Percentiles rank a stretch among this genome's conserved stretches.
Conservation (phyloP, 495 filamentous ascomycete genomes). For the Coniosporium apollinis region DNA sequence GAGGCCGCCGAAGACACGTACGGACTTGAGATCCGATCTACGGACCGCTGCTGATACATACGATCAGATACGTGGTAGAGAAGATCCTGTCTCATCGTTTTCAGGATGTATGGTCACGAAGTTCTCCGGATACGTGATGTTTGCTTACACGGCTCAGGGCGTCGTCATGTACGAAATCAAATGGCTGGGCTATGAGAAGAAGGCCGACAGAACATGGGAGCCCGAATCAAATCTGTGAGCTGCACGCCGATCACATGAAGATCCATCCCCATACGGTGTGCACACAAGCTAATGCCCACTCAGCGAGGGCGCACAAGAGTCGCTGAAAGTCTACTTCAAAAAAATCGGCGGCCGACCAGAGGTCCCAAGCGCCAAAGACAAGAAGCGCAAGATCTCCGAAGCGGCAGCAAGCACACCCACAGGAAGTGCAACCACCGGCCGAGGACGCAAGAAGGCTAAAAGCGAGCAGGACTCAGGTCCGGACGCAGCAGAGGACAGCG, state of each 20-base stretch:
- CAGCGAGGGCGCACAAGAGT: slow-evolving; percentile 32
- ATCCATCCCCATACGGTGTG: no score
- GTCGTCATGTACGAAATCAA: slow-evolving; percentile 36
- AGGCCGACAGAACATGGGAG: slow-evolving; percentile 41
- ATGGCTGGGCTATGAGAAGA: slow-evolving; percentile 45
- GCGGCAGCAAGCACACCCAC: slow-evolving; percentile 15
- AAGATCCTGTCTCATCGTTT: slow-evolving; percentile 35
- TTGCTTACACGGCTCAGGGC: slow-evolving; percentile 20
- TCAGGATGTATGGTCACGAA: slow-evolving; percentile 18
- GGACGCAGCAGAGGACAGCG: slow-evolving; percentile 2
- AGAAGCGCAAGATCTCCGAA: slow-evolving; percentile 19
- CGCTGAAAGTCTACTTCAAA: slow-evolving; percentile 37
- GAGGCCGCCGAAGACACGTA: slow-evolving; percentile 28
- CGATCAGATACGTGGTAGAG: slow-evolving; percentile 42
- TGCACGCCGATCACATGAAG: slow-evolving; percentile 1
- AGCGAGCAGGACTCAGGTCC: slow-evolving; percentile 6
- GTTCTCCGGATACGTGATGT: slow-evolving; percentile 5
- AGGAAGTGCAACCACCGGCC: slow-evolving; percentile 2
- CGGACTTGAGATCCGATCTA: slow-evolving; percentile 8
- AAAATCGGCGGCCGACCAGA: slow-evolving; percentile 38
- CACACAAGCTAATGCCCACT: background rate
- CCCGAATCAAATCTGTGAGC: slow-evolving; percentile 40
- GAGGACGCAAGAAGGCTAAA: slow-evolving; percentile 4
- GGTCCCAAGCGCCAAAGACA: slow-evolving; percentile 5
- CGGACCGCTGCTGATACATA: slow-evolving; percentile 23